These are phyloP conservation scores for Xylaria arbuscula DNA, from an alignment of 2,329 filamentous ascomycete species.

Conservation along the genomic window DNA sequence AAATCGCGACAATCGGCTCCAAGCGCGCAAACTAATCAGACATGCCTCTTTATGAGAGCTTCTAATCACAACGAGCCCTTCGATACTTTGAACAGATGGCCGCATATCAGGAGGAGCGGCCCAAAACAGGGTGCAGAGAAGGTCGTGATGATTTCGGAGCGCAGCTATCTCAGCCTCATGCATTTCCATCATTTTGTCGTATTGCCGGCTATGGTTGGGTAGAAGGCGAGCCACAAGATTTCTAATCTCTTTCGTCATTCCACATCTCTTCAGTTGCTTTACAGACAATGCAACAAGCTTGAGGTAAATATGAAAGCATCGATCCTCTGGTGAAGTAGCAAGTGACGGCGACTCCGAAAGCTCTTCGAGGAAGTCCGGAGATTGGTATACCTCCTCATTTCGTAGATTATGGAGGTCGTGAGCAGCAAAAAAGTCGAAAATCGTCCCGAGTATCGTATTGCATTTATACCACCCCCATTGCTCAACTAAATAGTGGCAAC, in stretches of 20 bases:
- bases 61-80: constrained; percentile 68
- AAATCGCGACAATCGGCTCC: constrained; percentile 71
- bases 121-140: constrained; percentile 75
- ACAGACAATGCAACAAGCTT: constrained; percentile 72
- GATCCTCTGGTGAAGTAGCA: constrained; percentile 64
- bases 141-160: constrained; percentile 75
- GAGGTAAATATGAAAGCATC: constrained; percentile 74
- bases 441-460: constrained; percentile 66
- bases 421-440: constrained; percentile 76
- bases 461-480: constrained; percentile 74
- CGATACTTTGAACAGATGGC: constrained; percentile 65
- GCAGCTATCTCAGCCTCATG: constrained; percentile 71
- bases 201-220: constrained; percentile 74
- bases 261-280: constrained; percentile 59
- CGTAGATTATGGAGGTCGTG: constrained; percentile 70
- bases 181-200: constrained; percentile 70
- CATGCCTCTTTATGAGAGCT: constrained; percentile 75
- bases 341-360: constrained; percentile 61
- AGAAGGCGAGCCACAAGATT: constrained; percentile 71
- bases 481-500: constrained; percentile 71
- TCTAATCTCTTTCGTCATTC: constrained; percentile 65
- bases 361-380: constrained; percentile 70
- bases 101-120: constrained; percentile 66
- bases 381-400: constrained; percentile 72
- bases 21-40: constrained; percentile 71